Conservation (phyloP, 805 yeast genomes). For the Yamadazyma insecticola region DNA sequence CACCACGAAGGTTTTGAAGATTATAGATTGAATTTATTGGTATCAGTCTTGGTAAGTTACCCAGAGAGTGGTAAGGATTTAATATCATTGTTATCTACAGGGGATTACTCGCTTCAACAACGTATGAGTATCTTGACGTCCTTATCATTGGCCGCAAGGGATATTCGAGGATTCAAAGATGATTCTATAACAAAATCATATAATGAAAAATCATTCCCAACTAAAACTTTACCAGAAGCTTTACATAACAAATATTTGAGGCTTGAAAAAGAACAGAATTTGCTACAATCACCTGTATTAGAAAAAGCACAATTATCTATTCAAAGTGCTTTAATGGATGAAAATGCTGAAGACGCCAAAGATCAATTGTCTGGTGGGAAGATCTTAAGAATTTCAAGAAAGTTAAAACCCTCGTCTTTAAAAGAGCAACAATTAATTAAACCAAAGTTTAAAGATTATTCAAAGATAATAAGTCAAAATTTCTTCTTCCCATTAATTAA, state of each 20-base stretch:
- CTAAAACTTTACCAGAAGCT: slow-evolving; percentile 42
- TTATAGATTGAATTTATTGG: slow-evolving; percentile 58
- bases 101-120: slow-evolving; percentile 80
- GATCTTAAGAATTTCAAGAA: slow-evolving; percentile 39
- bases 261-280: slow-evolving; percentile 4
- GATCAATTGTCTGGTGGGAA: slow-evolving; percentile 36
- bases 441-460: slow-evolving; percentile 29
- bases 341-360: slow-evolving; percentile 25
- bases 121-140: slow-evolving; percentile 66
- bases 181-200: slow-evolving; percentile 34
- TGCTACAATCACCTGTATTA: slow-evolving; percentile 2
- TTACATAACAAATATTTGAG: slow-evolving; percentile 41
- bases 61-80: slow-evolving; percentile 41
- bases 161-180: slow-evolving; percentile 61
- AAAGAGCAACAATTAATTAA: background rate
- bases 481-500: slow-evolving; percentile 54
- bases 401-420: slow-evolving; percentile 17
- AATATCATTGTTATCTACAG: slow-evolving; percentile 48
- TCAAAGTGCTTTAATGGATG: slow-evolving; percentile 31
- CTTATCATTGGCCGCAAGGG: slow-evolving; percentile 68
- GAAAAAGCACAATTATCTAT: slow-evolving; percentile 12
- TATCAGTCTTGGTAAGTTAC: slow-evolving; percentile 56
- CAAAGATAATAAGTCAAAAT: slow-evolving; percentile 37
- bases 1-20: slow-evolving; percentile 59
- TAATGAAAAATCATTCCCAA: slow-evolving; percentile 23